Conservation (phyloP, 495 filamentous ascomycete genomes). For the Lasiosphaeris hirsuta region DNA sequence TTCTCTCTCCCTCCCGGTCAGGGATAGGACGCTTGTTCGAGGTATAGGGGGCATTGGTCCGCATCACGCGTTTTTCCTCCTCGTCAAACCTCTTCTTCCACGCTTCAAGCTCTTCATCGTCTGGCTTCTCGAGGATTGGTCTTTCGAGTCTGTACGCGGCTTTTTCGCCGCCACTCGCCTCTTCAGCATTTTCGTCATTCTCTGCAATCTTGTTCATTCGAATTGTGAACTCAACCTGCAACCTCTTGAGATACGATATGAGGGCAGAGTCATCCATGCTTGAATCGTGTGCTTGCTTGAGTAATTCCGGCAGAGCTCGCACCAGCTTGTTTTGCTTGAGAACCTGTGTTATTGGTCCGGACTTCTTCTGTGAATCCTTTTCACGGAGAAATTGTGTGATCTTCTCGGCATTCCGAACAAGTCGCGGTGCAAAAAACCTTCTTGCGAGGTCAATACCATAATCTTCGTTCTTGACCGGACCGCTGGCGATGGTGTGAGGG, state of each 20-base stretch:
- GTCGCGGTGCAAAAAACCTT: constrained; percentile 64
- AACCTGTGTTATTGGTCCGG: constrained; percentile 47
- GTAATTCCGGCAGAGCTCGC: constrained; percentile 67
- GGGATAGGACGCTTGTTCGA: background rate
- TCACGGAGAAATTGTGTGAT: constrained; percentile 60
- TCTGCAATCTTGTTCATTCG: constrained; percentile 63
- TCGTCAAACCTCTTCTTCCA: constrained; percentile 6
- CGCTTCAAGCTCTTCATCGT: constrained; percentile 5
- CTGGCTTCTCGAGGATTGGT: constrained; percentile 7
- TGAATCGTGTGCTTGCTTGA: constrained; percentile 66
- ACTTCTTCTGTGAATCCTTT: constrained; percentile 50
- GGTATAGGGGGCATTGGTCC: background rate
- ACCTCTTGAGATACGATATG: constrained; percentile 58
- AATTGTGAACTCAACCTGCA: constrained; percentile 74
- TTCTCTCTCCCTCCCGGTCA: background rate
- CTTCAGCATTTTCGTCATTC: constrained; percentile 19
- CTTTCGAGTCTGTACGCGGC: too few relatives aligned
- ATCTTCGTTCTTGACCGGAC: constrained; percentile 65
- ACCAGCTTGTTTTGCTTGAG: constrained; percentile 53
- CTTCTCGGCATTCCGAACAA: constrained; percentile 63
- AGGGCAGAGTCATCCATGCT: constrained; percentile 64
- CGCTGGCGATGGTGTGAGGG: constrained; percentile 75
- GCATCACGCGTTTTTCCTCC: constrained; percentile 16
- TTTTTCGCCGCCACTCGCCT: background rate
- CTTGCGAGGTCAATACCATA: constrained; percentile 79